These are phyloP conservation scores for Erigeron canadensis DNA, from an alignment of 129 eudicot species.

Conservation along the genomic window DNA sequence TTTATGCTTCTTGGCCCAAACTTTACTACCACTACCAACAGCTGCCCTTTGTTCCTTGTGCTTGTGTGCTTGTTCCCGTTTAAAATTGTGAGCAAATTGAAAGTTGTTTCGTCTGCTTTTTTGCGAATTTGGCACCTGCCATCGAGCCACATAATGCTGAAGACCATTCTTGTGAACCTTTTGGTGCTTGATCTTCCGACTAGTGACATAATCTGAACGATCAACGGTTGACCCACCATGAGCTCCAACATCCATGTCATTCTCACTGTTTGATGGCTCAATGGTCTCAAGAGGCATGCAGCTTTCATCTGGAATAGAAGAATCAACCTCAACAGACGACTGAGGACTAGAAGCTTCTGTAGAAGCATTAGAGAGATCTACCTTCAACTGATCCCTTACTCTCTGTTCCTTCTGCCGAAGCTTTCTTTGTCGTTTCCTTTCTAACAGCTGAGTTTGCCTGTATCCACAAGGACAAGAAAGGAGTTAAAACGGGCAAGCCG, in stretches of 20 bases:
- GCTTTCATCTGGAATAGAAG: conserved; percentile 7
- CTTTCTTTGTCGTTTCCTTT: conserved; percentile 64
- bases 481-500: too few species aligned
- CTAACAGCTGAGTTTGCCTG: conserved; percentile 67
- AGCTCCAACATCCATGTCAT: not conserved
- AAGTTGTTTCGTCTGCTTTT: conserved; percentile 37
- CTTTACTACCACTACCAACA: conserved; percentile 32
- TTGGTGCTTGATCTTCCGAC: conserved; percentile 24
- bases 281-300: not conserved
- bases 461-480: not conserved
- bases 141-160: conserved; percentile 34
- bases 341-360: conserved; percentile 34
- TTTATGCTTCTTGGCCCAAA: conserved; percentile 58
- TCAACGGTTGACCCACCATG: conserved; percentile 3
- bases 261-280: conserved; percentile 33
- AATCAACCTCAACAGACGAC: conserved; percentile 26
- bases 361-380: conserved; percentile 14
- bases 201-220: not conserved
- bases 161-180: conserved; percentile 20
- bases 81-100: conserved; percentile 29
- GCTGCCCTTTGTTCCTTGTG: conserved; percentile 39
- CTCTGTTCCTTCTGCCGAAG: conserved; percentile 81
- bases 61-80: conserved; percentile 43
- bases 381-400: conserved; percentile 44
- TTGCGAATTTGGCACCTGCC: conserved; percentile 51